Evolutionary conservation across 805 yeast genomes (phyloP), one percentile per base, ranked within the genome.

Genomic region (Vanderwaltozyma yarrowii): DNA sequence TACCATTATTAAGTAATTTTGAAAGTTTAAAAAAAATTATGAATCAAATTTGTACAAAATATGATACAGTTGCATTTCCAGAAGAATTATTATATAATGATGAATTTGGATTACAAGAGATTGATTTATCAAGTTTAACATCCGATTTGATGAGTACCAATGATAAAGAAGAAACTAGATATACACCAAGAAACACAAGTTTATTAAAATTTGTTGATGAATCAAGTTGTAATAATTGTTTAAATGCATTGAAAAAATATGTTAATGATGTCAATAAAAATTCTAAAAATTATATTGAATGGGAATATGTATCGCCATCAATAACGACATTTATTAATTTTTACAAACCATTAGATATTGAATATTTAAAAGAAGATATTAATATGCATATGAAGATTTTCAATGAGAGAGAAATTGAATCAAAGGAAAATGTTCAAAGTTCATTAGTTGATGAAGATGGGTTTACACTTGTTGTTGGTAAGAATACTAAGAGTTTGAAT

Each of bases 381-480:
- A 69, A 82, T 30, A 65, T 67, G 28, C 72, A 80, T 17, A 70
- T 89, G 68, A 62, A 61, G 21, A 73, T 74, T 10, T 89, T 87
- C 60, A 83, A 80, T 49, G 62, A 68, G 39, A 73, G 78, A 20
- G 97, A 89, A 56, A 70, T 69, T 43, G 74, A 71, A 42, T 74
- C 78, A 2, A 65, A 66, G 21, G 78, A 75, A 27, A 69, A 70
- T 39, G 66, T 66, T 10, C 75, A 76, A 65, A 70, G 72, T 20
- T 69, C 73, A 32, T 51, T 74, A 24, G 92, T 87, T 3, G 97
- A 88, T 58, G 96, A 82, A 46, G 96, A 88, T 58, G 97, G 96
- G 2, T 88, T 88, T 63, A 86, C 95, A 1, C 64, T 83, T 52
- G 97, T 88, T 32, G 94, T 87, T 16, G 86, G 92, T 10, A 71